Base-by-base conservation (phyloP, 1,284 basidiomycete genomes). In the Inonotus hispidus region DNA sequence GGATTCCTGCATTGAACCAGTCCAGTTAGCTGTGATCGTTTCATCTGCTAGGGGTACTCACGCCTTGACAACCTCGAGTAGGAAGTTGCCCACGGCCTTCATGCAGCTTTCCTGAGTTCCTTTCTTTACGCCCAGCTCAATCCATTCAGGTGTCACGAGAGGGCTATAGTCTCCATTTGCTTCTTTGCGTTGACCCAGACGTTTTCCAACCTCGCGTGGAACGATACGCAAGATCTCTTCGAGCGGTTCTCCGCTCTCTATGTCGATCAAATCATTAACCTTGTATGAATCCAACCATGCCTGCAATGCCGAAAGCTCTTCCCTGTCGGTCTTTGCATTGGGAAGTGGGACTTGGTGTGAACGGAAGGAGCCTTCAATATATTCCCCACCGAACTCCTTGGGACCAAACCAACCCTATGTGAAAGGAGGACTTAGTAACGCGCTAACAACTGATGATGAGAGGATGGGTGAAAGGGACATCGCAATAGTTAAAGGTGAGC, bases 311-410 rank as follows among this genome's bases (percentile, higher is more conserved):
- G 70, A 68, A 60, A 93, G 84, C 67, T 93, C 84, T 60, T 83
- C 81, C 10, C 76, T 69, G 64, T 84, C 79, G 0, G 78, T 82
- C 70, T 87, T 88, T 2, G 87, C 85, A 13, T 77, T 75, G 2
- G 91, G 86, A 16, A 95, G 81, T 3, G 93, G 92, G 1, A 95
- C 92, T 75, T 93, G 88, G 69, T 92, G 88, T 4, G 85, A 77
- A 59, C 76, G 82, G 77, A 84, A 88, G 7, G 87, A 90, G 52
- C 90, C 92, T 70, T 93, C 92, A 63, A 94, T 80, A 58, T 80
- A 81, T 65, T 89, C 80, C 13, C 85, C 88, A 56, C 83, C 77
- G 37, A 91, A 71, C 19, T 74, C 68, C 65, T 84, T 84, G 0
- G 91, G 90, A 2, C 87, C 87, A 3, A 83, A 78, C 78, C 81